Conservation (phyloP, 768 basidiomycete species). For the Rhizopogon vesiculosus region DNA sequence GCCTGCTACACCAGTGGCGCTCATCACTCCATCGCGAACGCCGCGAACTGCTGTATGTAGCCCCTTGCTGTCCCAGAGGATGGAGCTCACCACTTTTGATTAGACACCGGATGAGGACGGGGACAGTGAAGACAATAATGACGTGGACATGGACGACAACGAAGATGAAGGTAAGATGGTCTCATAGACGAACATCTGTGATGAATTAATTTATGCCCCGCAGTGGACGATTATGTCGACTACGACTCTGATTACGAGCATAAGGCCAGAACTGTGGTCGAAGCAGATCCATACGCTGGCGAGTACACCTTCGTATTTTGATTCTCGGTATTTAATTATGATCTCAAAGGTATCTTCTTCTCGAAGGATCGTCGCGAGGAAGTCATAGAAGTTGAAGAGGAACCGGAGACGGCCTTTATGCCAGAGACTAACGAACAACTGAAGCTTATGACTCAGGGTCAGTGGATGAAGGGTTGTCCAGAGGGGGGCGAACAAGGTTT, state of each 20-base stretch:
- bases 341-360: constrained; percentile 75
- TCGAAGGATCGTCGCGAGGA: constrained; percentile 91
- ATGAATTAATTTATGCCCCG: not conserved
- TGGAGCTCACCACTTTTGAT: constrained; percentile 1
- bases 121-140: constrained; percentile 43
- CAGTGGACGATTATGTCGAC: constrained; percentile 61
- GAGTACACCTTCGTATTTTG: constrained; percentile 11
- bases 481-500: constrained; percentile 89
- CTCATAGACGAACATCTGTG: not conserved
- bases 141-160: constrained; percentile 39
- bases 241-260: constrained; percentile 78
- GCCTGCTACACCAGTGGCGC: constrained; percentile 15
- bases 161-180: constrained; percentile 45
- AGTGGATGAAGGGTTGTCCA: constrained; percentile 98
- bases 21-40: constrained; percentile 24
- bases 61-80: not conserved
- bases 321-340: constrained; percentile 7
- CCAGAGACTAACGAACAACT: constrained; percentile 40
- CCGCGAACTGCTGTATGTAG: constrained; percentile 19
- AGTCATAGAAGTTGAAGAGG: constrained; percentile 88
- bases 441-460: constrained; percentile 77
- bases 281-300: constrained; percentile 90
- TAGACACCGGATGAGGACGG: constrained; percentile 57
- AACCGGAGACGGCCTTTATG: constrained; percentile 49
- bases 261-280: constrained; percentile 38